Base-by-base conservation (phyloP, 2,329 filamentous ascomycete species). In the Cercospora citrullina region DNA sequence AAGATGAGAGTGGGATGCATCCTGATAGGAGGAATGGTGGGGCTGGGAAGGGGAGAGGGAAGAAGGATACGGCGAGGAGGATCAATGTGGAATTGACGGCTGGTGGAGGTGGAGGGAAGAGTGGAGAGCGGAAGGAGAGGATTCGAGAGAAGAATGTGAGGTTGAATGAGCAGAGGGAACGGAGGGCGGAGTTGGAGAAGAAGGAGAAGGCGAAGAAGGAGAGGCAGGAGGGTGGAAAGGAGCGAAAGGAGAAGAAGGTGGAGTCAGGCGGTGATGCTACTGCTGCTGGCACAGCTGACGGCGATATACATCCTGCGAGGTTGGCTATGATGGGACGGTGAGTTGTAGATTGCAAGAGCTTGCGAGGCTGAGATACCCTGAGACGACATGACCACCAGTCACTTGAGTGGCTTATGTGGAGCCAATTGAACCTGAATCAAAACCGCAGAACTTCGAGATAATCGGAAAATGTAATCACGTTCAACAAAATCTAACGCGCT, bases 61-160 rank as follows among this genome's bases (percentile, higher is more conserved):
- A 75, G 66, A 73, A 77, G 84, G 89, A 80, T 82, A 84, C 71
- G 16, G 82, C 89, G 62, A 85, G 94, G 74, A 91, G 90, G 80
- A 96, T 98, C 75, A 97, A 97, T 77, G 91, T 97, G 28, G 94
- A 97, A 81, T 81, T 98, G 72, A 97, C 93, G 86, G 94, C 91
- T 68, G 94, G 94, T 42, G 86, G 86, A 62, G 94, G 94, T 48
- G 94, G 94, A 68, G 90, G 90, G 69, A 96, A 93, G 79, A 92
- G 88, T 57, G 85, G 89, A 71, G 81, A 85, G 66, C 86, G 94
- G 71, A 88, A 87, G 77, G 86, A 89, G 67, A 95, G 94, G 83
- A 92, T 98, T 79, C 85, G 87, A 75, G 86, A 86, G 67, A 97
- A 97, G 87, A 97, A 98, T 82, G 84, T 87, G 75, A 94, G 94